These are phyloP conservation scores for Euphorbia tirucalli DNA, from an alignment of 345 rosid genomes.

Conservation along the genomic window DNA sequence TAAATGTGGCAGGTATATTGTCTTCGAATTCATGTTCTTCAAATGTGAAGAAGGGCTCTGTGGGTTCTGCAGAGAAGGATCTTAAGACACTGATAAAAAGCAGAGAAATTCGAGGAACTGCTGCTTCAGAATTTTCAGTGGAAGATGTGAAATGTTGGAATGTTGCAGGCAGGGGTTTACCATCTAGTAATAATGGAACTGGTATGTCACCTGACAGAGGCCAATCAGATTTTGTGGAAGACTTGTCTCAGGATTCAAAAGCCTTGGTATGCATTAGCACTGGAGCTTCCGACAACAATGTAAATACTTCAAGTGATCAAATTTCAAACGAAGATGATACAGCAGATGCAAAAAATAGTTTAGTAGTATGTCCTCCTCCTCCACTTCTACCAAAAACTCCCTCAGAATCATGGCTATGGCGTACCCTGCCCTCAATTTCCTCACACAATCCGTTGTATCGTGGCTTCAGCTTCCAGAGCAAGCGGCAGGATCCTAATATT, in stretches of 20 bases:
- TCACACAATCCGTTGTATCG: slow-evolving; percentile 35
- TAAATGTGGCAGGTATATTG: slow-evolving; percentile 33
- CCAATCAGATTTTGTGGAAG: slow-evolving; percentile 24
- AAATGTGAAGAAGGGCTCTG: slow-evolving; percentile 19
- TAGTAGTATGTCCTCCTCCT: slow-evolving; percentile 31
- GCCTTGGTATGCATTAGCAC: slow-evolving; percentile 31
- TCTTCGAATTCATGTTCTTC: slow-evolving; percentile 30
- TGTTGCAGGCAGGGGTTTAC: slow-evolving; percentile 12
- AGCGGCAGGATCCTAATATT: slow-evolving; percentile 38
- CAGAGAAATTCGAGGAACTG: slow-evolving; percentile 23
- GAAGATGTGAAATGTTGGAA: slow-evolving; percentile 28
- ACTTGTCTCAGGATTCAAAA: slow-evolving; percentile 27
- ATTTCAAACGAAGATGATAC: slow-evolving; percentile 26
- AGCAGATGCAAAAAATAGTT: slow-evolving; percentile 19
- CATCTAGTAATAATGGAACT: slow-evolving; percentile 10
- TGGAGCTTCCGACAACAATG: slow-evolving; percentile 21
- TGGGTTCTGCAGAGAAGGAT: slow-evolving; percentile 17
- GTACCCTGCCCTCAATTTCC: slow-evolving; percentile 58
- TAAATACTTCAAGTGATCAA: slow-evolving; percentile 18
- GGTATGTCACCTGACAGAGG: slow-evolving; percentile 17
- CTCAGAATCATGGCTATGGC: slow-evolving; percentile 89
- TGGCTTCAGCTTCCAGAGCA: slow-evolving; percentile 32
- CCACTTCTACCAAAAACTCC: slow-evolving; percentile 77
- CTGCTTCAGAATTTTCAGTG: slow-evolving; percentile 14
- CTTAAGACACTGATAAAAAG: slow-evolving; percentile 15